A percentile compares a stretch with the other conserved stretches of the same genome.
These are phyloP conservation scores for Leccinum imitatum DNA, from an alignment of 768 basidiomycete species.

Conservation along the genomic window DNA sequence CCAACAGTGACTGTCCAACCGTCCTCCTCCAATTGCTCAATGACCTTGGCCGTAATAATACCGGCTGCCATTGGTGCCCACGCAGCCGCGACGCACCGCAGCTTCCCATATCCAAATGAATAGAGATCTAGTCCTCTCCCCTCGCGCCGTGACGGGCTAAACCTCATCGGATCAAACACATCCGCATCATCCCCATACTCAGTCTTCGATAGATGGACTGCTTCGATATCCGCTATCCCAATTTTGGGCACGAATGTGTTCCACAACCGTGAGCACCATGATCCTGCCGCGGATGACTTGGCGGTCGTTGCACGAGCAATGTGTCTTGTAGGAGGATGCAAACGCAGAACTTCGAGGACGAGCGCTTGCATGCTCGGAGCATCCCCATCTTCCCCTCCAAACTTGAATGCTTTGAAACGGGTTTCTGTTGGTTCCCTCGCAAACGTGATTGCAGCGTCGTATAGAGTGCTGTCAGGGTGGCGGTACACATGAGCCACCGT, in stretches of 20 bases:
- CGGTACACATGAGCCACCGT: slow-evolving; percentile 35
- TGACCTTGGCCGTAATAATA: slow-evolving; percentile 43
- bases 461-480: slow-evolving; percentile 22
- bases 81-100: slow-evolving; percentile 41
- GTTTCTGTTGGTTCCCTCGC: slow-evolving; percentile 24
- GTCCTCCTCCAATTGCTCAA: slow-evolving; percentile 32
- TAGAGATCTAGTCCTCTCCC: slow-evolving; percentile 25
- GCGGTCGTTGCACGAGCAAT: slow-evolving; percentile 19
- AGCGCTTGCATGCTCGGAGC: slow-evolving; percentile 27
- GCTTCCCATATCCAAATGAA: slow-evolving; percentile 47
- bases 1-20: slow-evolving; percentile 18
- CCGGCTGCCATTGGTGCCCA: slow-evolving; percentile 62
- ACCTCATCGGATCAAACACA: slow-evolving; percentile 45
- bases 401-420: slow-evolving; percentile 11
- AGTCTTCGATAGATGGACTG: slow-evolving; percentile 16
- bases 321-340: slow-evolving; percentile 28
- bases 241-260: slow-evolving; percentile 6
- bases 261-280: slow-evolving; percentile 13
- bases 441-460: slow-evolving; percentile 26
- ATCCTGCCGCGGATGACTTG: not conserved
- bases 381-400: slow-evolving; percentile 12
- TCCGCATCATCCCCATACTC: slow-evolving; percentile 35
- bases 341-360: slow-evolving; percentile 27
- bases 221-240: slow-evolving; percentile 27
- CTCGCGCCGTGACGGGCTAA: slow-evolving; percentile 30